phyloP scores from a whole-genome alignment of 345 rosid species.

The Salix dunnii region DNA sequence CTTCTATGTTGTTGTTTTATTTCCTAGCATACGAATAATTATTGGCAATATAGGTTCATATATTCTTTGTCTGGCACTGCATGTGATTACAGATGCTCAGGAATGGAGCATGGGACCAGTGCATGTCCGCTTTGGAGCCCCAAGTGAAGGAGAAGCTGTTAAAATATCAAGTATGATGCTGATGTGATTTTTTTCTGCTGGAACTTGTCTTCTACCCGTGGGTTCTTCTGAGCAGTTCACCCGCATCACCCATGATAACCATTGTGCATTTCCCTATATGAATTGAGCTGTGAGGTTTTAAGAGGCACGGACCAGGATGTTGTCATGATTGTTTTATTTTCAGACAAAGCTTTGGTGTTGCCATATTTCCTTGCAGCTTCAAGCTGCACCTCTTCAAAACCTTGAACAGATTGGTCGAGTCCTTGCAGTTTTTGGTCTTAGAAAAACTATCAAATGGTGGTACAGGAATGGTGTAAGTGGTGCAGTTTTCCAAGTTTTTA shows the following conservation, averaged over 20 bases:
- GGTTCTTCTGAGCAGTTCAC: conserved; percentile 13
- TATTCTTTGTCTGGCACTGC: background rate
- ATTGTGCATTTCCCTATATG: conserved; percentile 16
- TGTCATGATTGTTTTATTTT: conserved; percentile 20
- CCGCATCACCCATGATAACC: conserved; percentile 16
- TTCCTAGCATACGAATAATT: background rate
- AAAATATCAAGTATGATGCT: conserved; percentile 62
- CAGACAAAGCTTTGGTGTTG: conserved; percentile 18
- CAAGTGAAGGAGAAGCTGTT: conserved; percentile 78
- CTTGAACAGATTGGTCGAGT: conserved; percentile 2
- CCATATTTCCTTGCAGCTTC: conserved; percentile 23
- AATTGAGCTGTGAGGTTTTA: conserved; percentile 19
- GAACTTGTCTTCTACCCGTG: conserved; percentile 3
- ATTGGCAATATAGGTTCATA: background rate
- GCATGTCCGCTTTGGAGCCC: conserved; percentile 76
- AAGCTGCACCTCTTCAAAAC: conserved; percentile 14
- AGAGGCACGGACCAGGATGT: conserved; percentile 21
- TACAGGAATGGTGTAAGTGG: conserved; percentile 19
- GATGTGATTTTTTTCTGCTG: background rate
- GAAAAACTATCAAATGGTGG: conserved; percentile 10
- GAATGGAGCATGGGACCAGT: conserved; percentile 86
- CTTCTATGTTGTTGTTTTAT: background rate
- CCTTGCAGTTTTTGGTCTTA: conserved; percentile 2
- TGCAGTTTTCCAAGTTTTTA: conserved; percentile 22
- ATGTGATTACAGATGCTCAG: conserved; percentile 65